A percentile compares a stretch with the other conserved stretches of the same genome.
Conservation (phyloP, 805 yeast species). For the Candida sonorensis region DNA sequence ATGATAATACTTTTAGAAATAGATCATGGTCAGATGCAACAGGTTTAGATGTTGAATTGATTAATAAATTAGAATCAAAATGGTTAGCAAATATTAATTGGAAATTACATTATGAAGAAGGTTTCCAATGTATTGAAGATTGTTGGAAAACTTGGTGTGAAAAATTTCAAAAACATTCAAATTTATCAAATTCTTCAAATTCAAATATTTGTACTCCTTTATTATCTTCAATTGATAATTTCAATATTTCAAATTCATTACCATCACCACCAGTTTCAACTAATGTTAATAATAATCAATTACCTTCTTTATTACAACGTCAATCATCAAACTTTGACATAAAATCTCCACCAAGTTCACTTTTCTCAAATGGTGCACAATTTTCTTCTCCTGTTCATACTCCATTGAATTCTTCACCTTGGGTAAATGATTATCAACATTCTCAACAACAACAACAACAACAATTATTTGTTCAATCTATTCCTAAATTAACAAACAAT, state of each 20-base stretch:
- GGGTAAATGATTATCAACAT: constrained; percentile 14
- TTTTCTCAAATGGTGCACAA: constrained; percentile 16
- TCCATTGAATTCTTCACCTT: constrained; percentile 21
- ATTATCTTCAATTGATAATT: constrained; percentile 3
- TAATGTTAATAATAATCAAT: no score
- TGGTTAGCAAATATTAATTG: constrained; percentile 32
- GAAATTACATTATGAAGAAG: constrained; percentile 26
- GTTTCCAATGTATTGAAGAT: constrained; percentile 27
- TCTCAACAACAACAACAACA: constrained; percentile 2
- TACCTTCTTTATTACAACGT: not conserved
- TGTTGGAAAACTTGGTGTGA: constrained; percentile 32
- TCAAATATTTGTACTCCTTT: constrained; percentile 4
- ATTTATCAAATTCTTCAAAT: no score
- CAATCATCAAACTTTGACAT: constrained; percentile 8
- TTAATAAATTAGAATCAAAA: constrained; percentile 61
- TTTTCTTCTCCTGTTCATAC: constrained; percentile 18
- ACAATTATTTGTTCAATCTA: no score
- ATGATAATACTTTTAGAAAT: constrained; percentile 93
- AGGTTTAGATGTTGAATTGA: constrained; percentile 53
- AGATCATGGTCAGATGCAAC: constrained; percentile 97
- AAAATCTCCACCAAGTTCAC: constrained; percentile 16
- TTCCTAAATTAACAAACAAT: no score
- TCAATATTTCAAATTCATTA: not conserved
- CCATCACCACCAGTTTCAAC: constrained; percentile 2
- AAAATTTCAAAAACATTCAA: constrained; percentile 14